These are phyloP conservation scores for Naganishia albida DNA, from an alignment of 1,284 basidiomycete species.

Conservation along the genomic window DNA sequence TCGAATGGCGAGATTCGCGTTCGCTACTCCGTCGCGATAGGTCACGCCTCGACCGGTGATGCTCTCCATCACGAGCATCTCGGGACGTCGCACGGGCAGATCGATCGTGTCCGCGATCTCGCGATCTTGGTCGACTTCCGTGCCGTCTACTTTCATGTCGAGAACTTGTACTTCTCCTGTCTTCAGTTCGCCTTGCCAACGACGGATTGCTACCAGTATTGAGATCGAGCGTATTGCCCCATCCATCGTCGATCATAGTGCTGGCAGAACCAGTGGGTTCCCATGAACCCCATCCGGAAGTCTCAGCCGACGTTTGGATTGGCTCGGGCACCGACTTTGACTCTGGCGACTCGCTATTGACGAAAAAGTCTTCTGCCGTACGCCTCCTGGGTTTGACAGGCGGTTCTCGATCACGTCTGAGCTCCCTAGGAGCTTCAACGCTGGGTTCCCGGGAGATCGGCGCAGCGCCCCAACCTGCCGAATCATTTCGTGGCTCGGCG, in stretches of 20 bases:
- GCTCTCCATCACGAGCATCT: background rate
- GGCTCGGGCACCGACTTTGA: background rate
- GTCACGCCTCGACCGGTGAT: background rate
- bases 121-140: constrained; percentile 6
- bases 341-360: background rate
- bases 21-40: background rate
- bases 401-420: background rate
- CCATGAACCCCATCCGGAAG: constrained; percentile 19
- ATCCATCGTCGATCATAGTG: constrained; percentile 3
- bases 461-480: too few species aligned
- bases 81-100: background rate
- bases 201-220: too few species aligned
- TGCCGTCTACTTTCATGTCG: background rate
- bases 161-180: background rate
- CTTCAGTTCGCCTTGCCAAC: background rate
- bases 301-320: background rate
- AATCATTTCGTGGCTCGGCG: background rate
- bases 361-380: constrained; percentile 17
- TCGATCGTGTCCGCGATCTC: background rate
- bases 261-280: constrained; percentile 1
- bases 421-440: too few species aligned
- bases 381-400: constrained; percentile 5
- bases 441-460: too few species aligned
- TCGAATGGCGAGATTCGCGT: background rate
- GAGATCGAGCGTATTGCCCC: constrained; percentile 14